Conservation (phyloP, 1,284 basidiomycete genomes). For the Tremellales sp. region DNA sequence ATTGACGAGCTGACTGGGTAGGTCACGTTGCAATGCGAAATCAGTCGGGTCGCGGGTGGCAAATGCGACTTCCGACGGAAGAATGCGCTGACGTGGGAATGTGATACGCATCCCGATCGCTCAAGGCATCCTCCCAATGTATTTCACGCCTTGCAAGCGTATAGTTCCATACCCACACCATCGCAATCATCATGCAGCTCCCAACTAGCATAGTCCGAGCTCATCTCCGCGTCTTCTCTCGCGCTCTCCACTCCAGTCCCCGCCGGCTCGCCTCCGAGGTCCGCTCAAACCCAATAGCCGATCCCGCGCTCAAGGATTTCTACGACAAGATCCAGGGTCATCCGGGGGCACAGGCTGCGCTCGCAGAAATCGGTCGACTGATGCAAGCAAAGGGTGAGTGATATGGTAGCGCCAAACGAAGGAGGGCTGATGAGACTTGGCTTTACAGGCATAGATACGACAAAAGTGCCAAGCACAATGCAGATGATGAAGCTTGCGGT, state of each 20-base stretch:
- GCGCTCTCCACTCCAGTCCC: slow-evolving; percentile 17
- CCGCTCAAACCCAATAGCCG: slow-evolving; percentile 24
- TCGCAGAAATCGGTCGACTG: slow-evolving; percentile 29
- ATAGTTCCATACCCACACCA: too few species aligned
- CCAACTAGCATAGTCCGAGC: too few species aligned
- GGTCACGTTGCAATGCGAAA: too few species aligned
- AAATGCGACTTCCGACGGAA: too few species aligned
- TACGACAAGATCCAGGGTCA: slow-evolving; percentile 35
- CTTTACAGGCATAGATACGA: slow-evolving; percentile 31
- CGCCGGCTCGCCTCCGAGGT: slow-evolving; percentile 22
- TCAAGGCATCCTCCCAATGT: too few species aligned
- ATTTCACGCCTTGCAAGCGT: too few species aligned
- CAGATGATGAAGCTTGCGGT: slow-evolving; percentile 40
- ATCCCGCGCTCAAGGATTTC: slow-evolving; percentile 33
- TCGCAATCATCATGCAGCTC: too few species aligned
- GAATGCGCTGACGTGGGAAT: too few species aligned
- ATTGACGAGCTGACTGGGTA: too few species aligned
- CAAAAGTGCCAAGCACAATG: slow-evolving; percentile 29
- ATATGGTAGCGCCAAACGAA: not conserved
- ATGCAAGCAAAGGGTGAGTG: slow-evolving; percentile 40
- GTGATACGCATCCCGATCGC: too few species aligned
- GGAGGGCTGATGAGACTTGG: slow-evolving; percentile 1
- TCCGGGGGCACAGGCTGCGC: slow-evolving; percentile 33
- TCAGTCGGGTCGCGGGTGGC: too few species aligned
- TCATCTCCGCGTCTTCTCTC: too few species aligned